Base-by-base conservation (phyloP, 1,284 basidiomycete species). In the Ustilago crameri region DNA sequence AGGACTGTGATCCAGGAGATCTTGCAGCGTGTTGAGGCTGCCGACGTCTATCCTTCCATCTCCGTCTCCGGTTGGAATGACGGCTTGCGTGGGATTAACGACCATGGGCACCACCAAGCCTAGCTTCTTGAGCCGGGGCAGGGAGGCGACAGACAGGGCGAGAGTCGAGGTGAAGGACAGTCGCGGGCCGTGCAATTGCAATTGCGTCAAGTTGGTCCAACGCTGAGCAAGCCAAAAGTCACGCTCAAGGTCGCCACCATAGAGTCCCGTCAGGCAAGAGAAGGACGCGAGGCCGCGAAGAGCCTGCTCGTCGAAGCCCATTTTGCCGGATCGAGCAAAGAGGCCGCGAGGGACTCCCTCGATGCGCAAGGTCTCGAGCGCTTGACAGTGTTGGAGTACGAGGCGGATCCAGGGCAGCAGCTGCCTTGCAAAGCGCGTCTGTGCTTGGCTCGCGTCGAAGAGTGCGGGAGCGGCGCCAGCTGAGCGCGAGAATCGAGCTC, bases 381-480 rank as follows among this genome's bases (percentile, higher is more conserved):
- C 42, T 9, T 38, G 17, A 38, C 52, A 56, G 32, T 65, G 46
- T 0, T 20, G 23, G 9, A 71, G 48, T 14, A 65, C 42, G 37
- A 52, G 24, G 0, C 62, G 50, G 3, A 71, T n/a, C 10, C 56
- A 53, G 0, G 58, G 62, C 0, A 58, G 15, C 12, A 54, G 20
- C 17, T 60, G 42, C 15, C 44, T 48, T 20, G 65, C 68, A 17
- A 71, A 71, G 5, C 37, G 57, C 15, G 51, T 42, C 18, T 71
- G 68, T 1, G 68, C 68, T 43, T 59, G 56, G 22, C 57, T 56
- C 35, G 68, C 68, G 47, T 71, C 68, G 40, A 65, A 71, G 18
- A 71, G 51, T 7, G 62, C 61, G 12, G 57, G 57, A 12, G 49
- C 56, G 18, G 52, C 50, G 7, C 44, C 51, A 22, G 52, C 38